A percentile compares a stretch with the other conserved stretches of the same genome.
phyloP scores from a whole-genome alignment of 1,284 basidiomycete species.

The Ceratobasidium sp. region DNA sequence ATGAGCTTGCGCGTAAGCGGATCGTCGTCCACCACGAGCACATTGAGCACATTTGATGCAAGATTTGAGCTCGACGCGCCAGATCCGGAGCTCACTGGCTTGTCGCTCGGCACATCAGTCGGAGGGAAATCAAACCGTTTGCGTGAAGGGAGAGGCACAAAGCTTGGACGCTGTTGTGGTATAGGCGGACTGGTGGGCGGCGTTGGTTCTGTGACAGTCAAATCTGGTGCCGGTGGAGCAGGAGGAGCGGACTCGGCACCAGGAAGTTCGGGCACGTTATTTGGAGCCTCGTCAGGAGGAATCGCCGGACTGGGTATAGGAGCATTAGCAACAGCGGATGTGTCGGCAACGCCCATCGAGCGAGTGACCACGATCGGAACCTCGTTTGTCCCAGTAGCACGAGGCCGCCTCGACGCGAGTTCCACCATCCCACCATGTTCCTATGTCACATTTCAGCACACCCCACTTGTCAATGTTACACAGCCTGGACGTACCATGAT shows the following conservation, averaged over 20 bases:
- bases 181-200: neutral
- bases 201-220: slow-evolving; percentile 1
- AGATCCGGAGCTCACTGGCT: slow-evolving; percentile 4
- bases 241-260: neutral
- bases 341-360: slow-evolving; percentile 16
- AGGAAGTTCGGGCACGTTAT: neutral
- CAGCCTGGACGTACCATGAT: slow-evolving; percentile 21
- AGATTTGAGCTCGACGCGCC: slow-evolving; percentile 1
- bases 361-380: slow-evolving; percentile 38
- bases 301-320: neutral
- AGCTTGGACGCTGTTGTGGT: slow-evolving; percentile 31
- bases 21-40: slow-evolving; percentile 84
- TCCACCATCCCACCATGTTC: slow-evolving; percentile 46
- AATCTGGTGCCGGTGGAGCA: slow-evolving; percentile 5
- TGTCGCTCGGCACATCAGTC: slow-evolving; percentile 44
- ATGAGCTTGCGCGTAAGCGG: slow-evolving; percentile 84
- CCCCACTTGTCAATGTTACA: neutral
- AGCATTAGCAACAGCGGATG: slow-evolving; percentile 14
- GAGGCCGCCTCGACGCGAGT: slow-evolving; percentile 30
- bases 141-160: slow-evolving; percentile 44
- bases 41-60: slow-evolving; percentile 61
- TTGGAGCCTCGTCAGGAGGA: neutral
- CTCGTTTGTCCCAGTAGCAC: slow-evolving; percentile 6
- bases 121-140: slow-evolving; percentile 17
- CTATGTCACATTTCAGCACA: neutral